These are phyloP conservation scores for Trichoderma gracile DNA, from an alignment of 2,329 filamentous ascomycete genomes.

Conservation along the genomic window DNA sequence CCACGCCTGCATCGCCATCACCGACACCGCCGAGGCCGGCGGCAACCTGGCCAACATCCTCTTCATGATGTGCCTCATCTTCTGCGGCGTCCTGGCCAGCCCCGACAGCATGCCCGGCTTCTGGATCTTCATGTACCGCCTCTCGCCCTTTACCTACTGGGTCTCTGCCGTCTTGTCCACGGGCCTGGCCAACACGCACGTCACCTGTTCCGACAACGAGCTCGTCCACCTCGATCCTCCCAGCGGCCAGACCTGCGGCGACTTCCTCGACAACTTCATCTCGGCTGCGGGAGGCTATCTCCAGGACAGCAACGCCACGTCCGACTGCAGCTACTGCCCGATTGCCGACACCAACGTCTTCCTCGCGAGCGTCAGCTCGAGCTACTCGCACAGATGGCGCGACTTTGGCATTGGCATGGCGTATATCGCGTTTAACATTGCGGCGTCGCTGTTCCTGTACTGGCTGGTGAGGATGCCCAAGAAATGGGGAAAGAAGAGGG, in stretches of 20 bases:
- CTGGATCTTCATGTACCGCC: slow-evolving; percentile 50
- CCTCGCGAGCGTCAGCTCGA: slow-evolving; percentile 10
- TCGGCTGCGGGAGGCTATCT: slow-evolving; percentile 6
- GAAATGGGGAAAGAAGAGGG: slow-evolving; percentile 45
- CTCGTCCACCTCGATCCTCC: slow-evolving; percentile 55
- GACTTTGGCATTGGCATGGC: slow-evolving; percentile 20
- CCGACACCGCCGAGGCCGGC: slow-evolving; percentile 13
- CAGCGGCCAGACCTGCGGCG: slow-evolving; percentile 53
- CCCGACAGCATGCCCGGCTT: slow-evolving; percentile 60
- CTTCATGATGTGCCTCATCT: slow-evolving; percentile 61
- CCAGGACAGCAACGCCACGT: slow-evolving; percentile 1
- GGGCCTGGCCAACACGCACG: slow-evolving; percentile 56
- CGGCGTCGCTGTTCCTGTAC: slow-evolving; percentile 13
- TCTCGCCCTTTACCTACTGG: slow-evolving; percentile 44
- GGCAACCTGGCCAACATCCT: slow-evolving; percentile 39
- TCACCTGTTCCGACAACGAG: slow-evolving; percentile 51
- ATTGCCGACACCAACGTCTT: slow-evolving; percentile 18
- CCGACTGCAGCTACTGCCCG: slow-evolving; percentile 14
- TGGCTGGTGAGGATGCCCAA: slow-evolving; percentile 23
- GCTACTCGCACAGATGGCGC: slow-evolving; percentile 17
- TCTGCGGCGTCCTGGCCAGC: slow-evolving; percentile 74
- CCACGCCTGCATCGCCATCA: slow-evolving; percentile 23
- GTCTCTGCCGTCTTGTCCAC: slow-evolving; percentile 56
- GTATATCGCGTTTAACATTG: slow-evolving; percentile 17
- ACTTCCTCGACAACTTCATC: slow-evolving; percentile 58